Evolutionary conservation across 1,284 basidiomycete species (phyloP).

Genomic region (Pyrrhoderma lamaoense): DNA sequence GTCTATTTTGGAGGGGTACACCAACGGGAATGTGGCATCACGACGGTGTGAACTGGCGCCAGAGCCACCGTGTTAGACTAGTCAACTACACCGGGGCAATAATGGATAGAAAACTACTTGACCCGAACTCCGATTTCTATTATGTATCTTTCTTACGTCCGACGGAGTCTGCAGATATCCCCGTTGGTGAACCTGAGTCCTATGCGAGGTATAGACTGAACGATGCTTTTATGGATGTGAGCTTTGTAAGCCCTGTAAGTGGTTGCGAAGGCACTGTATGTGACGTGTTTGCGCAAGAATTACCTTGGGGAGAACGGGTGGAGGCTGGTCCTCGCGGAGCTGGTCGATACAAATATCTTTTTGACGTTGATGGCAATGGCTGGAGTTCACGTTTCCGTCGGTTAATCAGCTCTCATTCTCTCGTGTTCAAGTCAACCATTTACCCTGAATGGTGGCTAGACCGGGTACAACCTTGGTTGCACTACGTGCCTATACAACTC

Average conservation of each 20-base stretch:
- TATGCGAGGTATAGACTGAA: constrained; percentile 36
- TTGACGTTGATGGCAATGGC: constrained; percentile 65
- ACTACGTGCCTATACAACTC: constrained; percentile 52
- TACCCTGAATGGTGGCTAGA: constrained; percentile 59
- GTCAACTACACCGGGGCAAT: constrained; percentile 24
- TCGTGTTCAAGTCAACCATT: constrained; percentile 57
- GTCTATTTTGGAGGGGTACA: constrained; percentile 58
- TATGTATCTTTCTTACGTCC: constrained; percentile 23
- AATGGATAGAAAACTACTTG: no score
- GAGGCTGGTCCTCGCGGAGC: constrained; percentile 23
- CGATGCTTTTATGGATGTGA: constrained; percentile 47
- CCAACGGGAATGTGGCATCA: constrained; percentile 55
- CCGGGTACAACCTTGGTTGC: constrained; percentile 48
- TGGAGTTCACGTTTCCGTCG: constrained; percentile 67
- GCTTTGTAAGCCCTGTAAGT: constrained; percentile 38
- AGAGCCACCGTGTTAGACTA: constrained; percentile 39
- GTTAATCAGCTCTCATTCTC: constrained; percentile 52
- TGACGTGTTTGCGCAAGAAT: constrained; percentile 34
- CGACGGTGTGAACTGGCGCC: constrained; percentile 37
- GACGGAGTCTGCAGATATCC: constrained; percentile 20
- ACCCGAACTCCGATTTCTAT: constrained; percentile 12
- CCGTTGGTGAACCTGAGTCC: constrained; percentile 37
- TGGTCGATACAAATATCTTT: constrained; percentile 56
- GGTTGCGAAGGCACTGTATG: constrained; percentile 41
- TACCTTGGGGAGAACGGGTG: constrained; percentile 35